Base-by-base conservation (phyloP, 2,329 filamentous ascomycete species). In the Didymosphaeria variabile region DNA sequence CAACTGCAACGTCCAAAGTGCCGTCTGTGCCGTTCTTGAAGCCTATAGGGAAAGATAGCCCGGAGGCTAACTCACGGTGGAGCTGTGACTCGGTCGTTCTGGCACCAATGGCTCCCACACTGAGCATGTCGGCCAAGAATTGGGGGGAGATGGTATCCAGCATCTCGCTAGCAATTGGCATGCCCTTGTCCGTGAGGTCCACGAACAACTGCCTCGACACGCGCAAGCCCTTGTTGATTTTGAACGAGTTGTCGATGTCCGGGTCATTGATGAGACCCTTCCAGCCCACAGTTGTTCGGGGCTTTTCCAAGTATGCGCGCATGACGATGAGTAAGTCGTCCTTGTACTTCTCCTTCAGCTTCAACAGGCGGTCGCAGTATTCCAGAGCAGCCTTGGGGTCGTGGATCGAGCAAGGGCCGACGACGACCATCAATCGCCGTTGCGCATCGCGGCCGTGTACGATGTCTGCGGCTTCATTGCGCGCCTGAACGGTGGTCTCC, bases 21-120 rank as follows among this genome's bases (percentile, higher is more conserved):
- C 95, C 95, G 77, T 99, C 95, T 34, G 95, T 99, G 67, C 95
- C 95, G 80, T 99, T 99, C 87, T 99, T 99, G 91, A 99, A 99
- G 55, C 95, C 95, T 12, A 99, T 93, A 1, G 95, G 95, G 90
- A 97, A 98, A 70, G 91, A 96, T 38, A 98, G 85, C 75, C 95
- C 95, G 56, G 91, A 95, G 23, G 95, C 94, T 65, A 99, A 84
- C 81, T 99, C 95, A 59, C 95, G 90, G 81, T 99, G 95, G 64
- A 98, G 86, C 83, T 99, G 95, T 55, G 90, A 94, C 83, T 99
- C 95, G 2, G 95, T 98, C 21, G 95, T 99, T 64, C 95, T 88
- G n/a, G 95, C 95, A 59, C 95, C 95, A 69, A 99, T 90, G 31
- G 95, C 95, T 59, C 95, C 95, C 13, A 97, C 90, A 40, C 92